Conservation (phyloP, 306 rosid species). For the Fragaria ananassa region DNA sequence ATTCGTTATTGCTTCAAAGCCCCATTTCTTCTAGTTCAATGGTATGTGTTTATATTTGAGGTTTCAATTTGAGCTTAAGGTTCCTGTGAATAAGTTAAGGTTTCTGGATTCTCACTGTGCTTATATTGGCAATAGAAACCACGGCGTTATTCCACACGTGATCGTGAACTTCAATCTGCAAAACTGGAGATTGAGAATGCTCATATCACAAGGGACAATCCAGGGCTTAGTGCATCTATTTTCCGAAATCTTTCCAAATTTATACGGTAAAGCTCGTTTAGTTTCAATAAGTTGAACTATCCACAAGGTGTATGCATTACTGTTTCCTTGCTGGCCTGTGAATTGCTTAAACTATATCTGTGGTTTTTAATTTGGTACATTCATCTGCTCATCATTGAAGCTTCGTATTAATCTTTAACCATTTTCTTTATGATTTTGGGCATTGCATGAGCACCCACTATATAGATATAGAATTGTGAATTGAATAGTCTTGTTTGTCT, state of each 20-base stretch:
- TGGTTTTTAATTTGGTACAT: background rate
- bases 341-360: background rate
- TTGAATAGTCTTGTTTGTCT: background rate
- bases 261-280: slow-evolving; percentile 46
- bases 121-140: slow-evolving; percentile 53
- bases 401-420: background rate
- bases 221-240: slow-evolving; percentile 57
- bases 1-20: slow-evolving; percentile 43
- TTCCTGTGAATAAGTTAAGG: slow-evolving; percentile 10
- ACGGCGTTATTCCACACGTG: slow-evolving; percentile 48
- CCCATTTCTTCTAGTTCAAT: slow-evolving; percentile 31
- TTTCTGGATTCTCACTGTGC: slow-evolving; percentile 36
- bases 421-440: background rate
- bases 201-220: slow-evolving; percentile 29
- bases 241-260: slow-evolving; percentile 66
- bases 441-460: background rate
- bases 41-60: slow-evolving; percentile 51
- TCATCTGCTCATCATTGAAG: background rate
- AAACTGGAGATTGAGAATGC: slow-evolving; percentile 61
- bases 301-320: background rate
- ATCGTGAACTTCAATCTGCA: slow-evolving; percentile 64
- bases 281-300: background rate
- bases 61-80: slow-evolving; percentile 24
- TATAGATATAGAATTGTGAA: background rate
- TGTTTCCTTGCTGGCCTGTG: background rate